phyloP scores from a whole-genome alignment of 176 grass and related monocot species.

The Cenchrus fungigraminus region DNA sequence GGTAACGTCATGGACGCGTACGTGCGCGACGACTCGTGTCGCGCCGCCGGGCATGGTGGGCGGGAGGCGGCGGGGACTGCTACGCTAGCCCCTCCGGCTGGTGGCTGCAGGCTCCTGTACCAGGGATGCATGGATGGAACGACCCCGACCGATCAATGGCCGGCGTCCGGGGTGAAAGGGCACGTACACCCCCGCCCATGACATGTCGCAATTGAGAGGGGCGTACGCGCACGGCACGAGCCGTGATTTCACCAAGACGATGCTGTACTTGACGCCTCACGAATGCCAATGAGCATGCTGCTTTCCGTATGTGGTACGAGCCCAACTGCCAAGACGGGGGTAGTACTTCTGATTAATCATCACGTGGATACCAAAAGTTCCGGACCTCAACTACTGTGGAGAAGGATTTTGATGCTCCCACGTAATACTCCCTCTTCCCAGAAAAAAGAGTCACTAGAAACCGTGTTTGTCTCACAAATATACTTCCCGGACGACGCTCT shows the following conservation, averaged over 20 bases:
- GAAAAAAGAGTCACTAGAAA: too few relatives aligned
- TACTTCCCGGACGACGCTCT: too few relatives aligned
- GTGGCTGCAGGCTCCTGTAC: neutral
- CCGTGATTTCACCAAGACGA: slow-evolving; percentile 37
- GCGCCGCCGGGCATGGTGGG: neutral
- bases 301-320: neutral
- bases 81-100: neutral
- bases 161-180: neutral
- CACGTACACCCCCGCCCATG: neutral
- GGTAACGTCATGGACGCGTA: slow-evolving; percentile 5
- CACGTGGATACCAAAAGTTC: neutral
- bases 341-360: neutral
- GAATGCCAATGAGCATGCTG: neutral
- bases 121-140: neutral
- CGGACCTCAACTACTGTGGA: neutral
- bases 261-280: slow-evolving; percentile 28
- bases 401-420: too few relatives aligned
- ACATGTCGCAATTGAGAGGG: neutral
- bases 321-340: neutral
- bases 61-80: neutral
- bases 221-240: neutral
- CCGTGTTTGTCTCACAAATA: too few relatives aligned
- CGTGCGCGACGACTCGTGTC: slow-evolving; percentile 13
- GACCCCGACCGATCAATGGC: slow-evolving; percentile 25
- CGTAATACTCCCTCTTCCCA: too few relatives aligned